Percentiles rank a stretch among this genome's conserved stretches.
These are phyloP conservation scores for Colletotrichum chrysophilum DNA, from an alignment of 2,329 filamentous ascomycete species.

Conservation along the genomic window DNA sequence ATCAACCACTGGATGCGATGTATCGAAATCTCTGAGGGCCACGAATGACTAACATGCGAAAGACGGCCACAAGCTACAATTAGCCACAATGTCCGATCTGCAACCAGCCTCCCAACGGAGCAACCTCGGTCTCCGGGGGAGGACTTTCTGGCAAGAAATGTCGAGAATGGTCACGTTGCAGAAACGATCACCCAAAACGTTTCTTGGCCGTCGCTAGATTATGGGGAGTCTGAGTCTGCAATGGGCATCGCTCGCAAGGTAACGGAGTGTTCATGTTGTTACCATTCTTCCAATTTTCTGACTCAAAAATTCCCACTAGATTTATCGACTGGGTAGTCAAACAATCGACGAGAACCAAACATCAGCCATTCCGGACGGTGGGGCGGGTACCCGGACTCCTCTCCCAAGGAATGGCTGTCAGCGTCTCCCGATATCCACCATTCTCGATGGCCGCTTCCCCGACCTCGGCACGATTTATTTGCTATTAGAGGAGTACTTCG, in stretches of 20 bases:
- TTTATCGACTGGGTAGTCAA: neutral
- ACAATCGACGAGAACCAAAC: neutral
- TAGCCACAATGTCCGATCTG: neutral
- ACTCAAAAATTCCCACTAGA: accelerated
- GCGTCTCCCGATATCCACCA: neutral
- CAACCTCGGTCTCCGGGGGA: neutral
- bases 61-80: neutral
- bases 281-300: neutral
- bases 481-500: neutral
- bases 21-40: neutral
- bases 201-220: neutral
- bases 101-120: neutral
- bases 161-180: neutral
- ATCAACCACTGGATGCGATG: neutral
- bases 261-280: accelerated
- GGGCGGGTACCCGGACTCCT: neutral
- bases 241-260: neutral
- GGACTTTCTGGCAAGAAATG: accelerated
- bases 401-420: neutral
- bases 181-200: accelerated
- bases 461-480: neutral
- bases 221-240: neutral
- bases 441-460: neutral
- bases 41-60: neutral
- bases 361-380: neutral